Conservation (phyloP, 2,329 filamentous ascomycete genomes). For the Fusarium fracticaudum region DNA sequence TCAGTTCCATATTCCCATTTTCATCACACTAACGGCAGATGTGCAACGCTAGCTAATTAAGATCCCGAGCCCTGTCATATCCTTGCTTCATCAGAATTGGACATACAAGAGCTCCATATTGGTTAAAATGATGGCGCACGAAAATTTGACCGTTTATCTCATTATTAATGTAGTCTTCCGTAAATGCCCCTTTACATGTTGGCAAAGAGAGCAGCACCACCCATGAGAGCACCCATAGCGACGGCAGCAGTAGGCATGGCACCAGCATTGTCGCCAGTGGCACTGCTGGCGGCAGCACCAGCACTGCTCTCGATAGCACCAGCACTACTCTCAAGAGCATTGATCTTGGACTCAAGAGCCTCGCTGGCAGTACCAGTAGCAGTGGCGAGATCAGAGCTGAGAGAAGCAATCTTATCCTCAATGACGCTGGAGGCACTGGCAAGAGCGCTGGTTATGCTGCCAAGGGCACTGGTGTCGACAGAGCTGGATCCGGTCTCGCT, state of each 20-base stretch:
- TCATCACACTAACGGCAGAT: constrained; percentile 4
- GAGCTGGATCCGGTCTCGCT: constrained; percentile 20
- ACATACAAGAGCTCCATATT: neutral
- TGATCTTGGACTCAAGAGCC: constrained; percentile 22
- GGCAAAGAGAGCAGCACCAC: constrained; percentile 56
- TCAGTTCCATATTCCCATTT: neutral
- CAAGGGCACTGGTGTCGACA: constrained; percentile 31
- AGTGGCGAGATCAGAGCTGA: constrained; percentile 43
- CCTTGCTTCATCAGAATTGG: neutral
- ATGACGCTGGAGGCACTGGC: constrained; percentile 27
- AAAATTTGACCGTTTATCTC: constrained; percentile 13
- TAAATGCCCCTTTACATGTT: constrained; percentile 52
- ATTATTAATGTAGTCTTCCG: constrained; percentile 1
- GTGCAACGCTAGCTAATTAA: constrained; percentile 9
- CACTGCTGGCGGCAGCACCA: constrained; percentile 18
- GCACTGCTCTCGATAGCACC: constrained; percentile 5
- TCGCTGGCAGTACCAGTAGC: constrained; percentile 33
- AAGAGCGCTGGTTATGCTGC: constrained; percentile 21
- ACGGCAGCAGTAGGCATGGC: constrained; percentile 54
- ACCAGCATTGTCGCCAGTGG: constrained; percentile 42
- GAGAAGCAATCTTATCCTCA: constrained; percentile 24
- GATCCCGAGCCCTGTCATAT: constrained; percentile 3
- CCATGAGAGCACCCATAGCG: constrained; percentile 58
- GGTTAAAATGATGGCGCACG: neutral
- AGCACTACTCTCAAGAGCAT: too few species aligned